Conservation (phyloP, 192 early-diverging fungal species). For the Pecoramyces ruminantium region DNA sequence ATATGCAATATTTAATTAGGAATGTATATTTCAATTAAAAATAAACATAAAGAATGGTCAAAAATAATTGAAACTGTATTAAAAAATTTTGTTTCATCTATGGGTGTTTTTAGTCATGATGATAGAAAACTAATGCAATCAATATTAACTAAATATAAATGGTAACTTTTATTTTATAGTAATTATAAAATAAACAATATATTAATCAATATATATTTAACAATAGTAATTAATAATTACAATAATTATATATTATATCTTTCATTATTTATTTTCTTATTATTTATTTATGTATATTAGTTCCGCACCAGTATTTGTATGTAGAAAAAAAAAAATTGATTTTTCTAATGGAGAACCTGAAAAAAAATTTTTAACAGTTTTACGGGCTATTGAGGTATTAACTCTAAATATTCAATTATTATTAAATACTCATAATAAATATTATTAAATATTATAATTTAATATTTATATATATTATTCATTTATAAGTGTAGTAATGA, state of each 20-base stretch:
- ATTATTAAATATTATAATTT: too few species aligned
- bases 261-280: too few species aligned
- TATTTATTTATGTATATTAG: constrained; percentile 20
- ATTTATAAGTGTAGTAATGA: constrained; percentile 40
- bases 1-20: constrained; percentile 16
- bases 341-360: constrained; percentile 47
- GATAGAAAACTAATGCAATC: constrained; percentile 28
- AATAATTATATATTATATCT: too few species aligned
- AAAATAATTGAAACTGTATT: constrained; percentile 43
- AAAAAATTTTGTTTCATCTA: constrained; percentile 38
- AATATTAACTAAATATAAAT: background rate
- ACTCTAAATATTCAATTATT: background rate
- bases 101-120: constrained; percentile 48
- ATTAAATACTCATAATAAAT: background rate
- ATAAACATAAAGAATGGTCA: constrained; percentile 25
- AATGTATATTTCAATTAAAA: constrained; percentile 31
- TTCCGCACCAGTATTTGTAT: constrained; percentile 36
- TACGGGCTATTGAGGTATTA: constrained; percentile 13
- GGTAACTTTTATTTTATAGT: too few species aligned
- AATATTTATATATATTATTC: too few species aligned
- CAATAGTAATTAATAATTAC: too few species aligned
- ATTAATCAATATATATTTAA: too few species aligned
- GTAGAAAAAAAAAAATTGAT: constrained; percentile 46
- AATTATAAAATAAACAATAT: too few species aligned
- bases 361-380: constrained; percentile 32